phyloP scores from a whole-genome alignment of 2,329 filamentous ascomycete species.

The Achaetomium macrosporum region DNA sequence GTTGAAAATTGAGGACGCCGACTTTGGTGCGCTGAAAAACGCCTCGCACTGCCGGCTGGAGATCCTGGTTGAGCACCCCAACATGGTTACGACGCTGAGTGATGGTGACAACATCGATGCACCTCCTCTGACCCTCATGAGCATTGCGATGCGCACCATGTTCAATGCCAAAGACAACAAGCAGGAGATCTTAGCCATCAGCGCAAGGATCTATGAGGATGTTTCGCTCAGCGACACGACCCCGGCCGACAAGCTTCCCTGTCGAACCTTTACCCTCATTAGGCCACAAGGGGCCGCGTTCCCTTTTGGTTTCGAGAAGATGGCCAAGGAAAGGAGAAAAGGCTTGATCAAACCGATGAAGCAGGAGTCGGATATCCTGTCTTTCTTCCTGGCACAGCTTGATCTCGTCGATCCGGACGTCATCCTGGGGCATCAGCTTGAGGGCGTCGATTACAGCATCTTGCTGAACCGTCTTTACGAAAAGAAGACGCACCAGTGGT shows the following conservation, averaged over 20 bases:
- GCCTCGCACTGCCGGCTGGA: slow-evolving; percentile 97
- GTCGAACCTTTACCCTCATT: slow-evolving; percentile 86
- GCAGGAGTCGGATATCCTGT: slow-evolving; percentile 77
- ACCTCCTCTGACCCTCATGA: slow-evolving; percentile 94
- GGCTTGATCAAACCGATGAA: slow-evolving; percentile 76
- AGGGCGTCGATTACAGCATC: slow-evolving; percentile 93
- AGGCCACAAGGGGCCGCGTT: slow-evolving; percentile 71
- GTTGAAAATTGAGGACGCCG: slow-evolving; percentile 81
- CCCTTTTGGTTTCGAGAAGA: slow-evolving; percentile 77
- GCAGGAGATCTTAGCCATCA: slow-evolving; percentile 89
- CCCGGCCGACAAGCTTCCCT: slow-evolving; percentile 80
- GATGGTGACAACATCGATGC: slow-evolving; percentile 77
- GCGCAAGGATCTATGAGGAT: slow-evolving; percentile 87
- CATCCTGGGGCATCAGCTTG: slow-evolving; percentile 88
- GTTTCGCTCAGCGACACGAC: slow-evolving; percentile 82
- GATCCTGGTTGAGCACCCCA: slow-evolving; percentile 72
- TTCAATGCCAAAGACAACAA: slow-evolving; percentile 92
- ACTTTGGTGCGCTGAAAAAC: slow-evolving; percentile 81
- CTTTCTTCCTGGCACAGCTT: slow-evolving; percentile 83
- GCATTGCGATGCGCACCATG: slow-evolving; percentile 76
- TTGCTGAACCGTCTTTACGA: slow-evolving; percentile 80
- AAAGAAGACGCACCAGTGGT: slow-evolving; percentile 91
- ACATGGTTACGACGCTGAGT: slow-evolving; percentile 63
- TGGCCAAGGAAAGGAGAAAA: slow-evolving; percentile 64
- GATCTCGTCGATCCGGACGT: slow-evolving; percentile 89